Base-by-base conservation (phyloP, 192 early-diverging fungal genomes). In the Chytriomyces sp. region DNA sequence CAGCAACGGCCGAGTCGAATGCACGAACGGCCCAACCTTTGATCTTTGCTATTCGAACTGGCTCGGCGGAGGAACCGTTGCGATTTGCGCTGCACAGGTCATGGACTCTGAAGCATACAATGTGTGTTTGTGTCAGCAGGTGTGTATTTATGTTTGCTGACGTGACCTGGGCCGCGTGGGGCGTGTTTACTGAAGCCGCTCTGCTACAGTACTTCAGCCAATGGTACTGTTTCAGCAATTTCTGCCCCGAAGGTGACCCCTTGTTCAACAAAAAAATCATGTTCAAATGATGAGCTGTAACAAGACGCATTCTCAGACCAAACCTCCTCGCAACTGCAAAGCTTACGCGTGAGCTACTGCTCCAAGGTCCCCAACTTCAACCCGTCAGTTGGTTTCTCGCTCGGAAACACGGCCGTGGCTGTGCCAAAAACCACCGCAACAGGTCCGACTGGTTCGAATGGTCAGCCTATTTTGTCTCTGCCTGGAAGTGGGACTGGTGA, bases 61-160 rank as follows among this genome's bases (percentile, higher is more conserved):
- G 53, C 53, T 57, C 53, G 53, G 53, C 53, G 53, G 53, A 57
- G 53, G 53, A 57, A 57, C 53, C 3, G 53, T 57, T 13, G 53
- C 53, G 16, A 57, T 57, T 20, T 57, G 53, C 53, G 53, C 53
- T 57, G 20, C 16, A n/a, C 53, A 57, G 20, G 53, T 57, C 3
- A 13, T n/a, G 20, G 53, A 20, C 13, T 57, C 53, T 2, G 20
- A 57, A 20, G 53, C 13, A 57, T 57, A 57, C 53, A 57, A 57
- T 20, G 16, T n/a, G 0, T 57, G 53, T 57, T 20, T 57, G 16
- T 57, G 53, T 20, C 53, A 57, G 53, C 16, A n/a, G 20, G 13
- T 57, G 16, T 20, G 16, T 20, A 57, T 57, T 20, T 20, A 57
- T 57, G 5, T 57, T 57, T 57, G 53, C 53, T 57, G 53, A 13